A percentile compares a stretch with the other conserved stretches of the same genome.
Evolutionary conservation across 768 basidiomycete species (phyloP).

Genomic region (Russula griseocarnosa): DNA sequence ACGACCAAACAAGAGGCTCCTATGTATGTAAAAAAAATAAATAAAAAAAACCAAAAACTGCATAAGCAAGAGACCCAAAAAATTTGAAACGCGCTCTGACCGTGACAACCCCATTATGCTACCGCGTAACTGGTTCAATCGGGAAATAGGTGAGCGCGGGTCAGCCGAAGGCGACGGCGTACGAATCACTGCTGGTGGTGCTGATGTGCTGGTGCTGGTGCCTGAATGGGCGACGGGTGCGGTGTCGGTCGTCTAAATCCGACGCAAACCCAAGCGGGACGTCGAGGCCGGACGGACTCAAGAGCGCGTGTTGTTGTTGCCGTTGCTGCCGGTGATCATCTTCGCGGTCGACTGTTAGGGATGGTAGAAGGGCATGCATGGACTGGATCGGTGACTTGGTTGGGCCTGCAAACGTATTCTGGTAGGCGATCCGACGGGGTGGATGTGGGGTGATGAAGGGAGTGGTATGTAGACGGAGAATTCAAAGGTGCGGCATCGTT

Average conservation of each 20-base stretch:
- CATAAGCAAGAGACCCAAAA: neutral
- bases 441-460: constrained; percentile 5
- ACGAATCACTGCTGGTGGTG: neutral
- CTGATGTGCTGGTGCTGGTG: neutral
- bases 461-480: constrained; percentile 4
- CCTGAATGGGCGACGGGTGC: constrained; percentile 1
- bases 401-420: constrained; percentile 7
- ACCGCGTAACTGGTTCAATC: constrained; percentile 3
- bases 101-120: constrained; percentile 7
- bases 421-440: neutral
- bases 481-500: neutral
- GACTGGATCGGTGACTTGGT: constrained; percentile 11
- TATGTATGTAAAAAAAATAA: neutral
- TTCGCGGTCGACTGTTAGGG: neutral
- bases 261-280: neutral
- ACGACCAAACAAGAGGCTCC: constrained; percentile 8
- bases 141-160: constrained; percentile 15
- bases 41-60: neutral
- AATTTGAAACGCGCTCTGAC: neutral
- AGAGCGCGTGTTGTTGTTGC: neutral
- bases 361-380: constrained; percentile 6
- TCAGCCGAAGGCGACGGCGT: constrained; percentile 11
- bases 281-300: neutral
- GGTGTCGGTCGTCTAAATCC: neutral
- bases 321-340: too few relatives aligned